Evolutionary conservation across 179 eudicot species (phyloP).

Genomic region (Vitellaria paradoxa): DNA sequence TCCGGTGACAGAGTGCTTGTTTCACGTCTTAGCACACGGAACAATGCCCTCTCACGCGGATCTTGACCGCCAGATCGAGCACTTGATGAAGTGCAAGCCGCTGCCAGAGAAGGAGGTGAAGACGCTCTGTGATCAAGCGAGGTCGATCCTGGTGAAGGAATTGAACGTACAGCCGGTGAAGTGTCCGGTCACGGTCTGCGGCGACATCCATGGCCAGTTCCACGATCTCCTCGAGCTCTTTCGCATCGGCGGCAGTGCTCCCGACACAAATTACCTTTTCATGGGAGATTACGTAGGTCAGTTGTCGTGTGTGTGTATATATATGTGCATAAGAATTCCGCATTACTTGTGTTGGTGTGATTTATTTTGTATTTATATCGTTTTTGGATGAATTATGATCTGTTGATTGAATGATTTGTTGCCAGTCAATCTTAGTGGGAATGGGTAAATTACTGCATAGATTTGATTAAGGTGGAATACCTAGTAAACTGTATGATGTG

Average conservation of each 20-base stretch:
- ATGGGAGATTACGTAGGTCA: constrained; percentile 93
- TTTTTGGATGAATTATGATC: too few species aligned
- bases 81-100: constrained; percentile 79
- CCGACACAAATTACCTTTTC: constrained; percentile 89
- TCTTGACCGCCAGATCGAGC: constrained; percentile 75
- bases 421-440: neutral
- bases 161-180: constrained; percentile 86
- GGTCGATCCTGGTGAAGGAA: constrained; percentile 77
- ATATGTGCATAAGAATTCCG: too few species aligned
- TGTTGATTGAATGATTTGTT: neutral
- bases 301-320: constrained; percentile 14
- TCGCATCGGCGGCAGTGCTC: constrained; percentile 70
- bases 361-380: neutral
- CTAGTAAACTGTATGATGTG: neutral
- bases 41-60: constrained; percentile 66
- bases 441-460: neutral
- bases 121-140: constrained; percentile 68
- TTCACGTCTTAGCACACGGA: neutral
- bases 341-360: neutral
- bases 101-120: constrained; percentile 69
- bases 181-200: constrained; percentile 85
- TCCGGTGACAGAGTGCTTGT: neutral
- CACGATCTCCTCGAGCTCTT: constrained; percentile 77
- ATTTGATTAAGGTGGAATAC: neutral
- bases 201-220: constrained; percentile 81